Evolutionary conservation across 768 basidiomycete genomes (phyloP).

Genomic region (Termitomyces sp.): DNA sequence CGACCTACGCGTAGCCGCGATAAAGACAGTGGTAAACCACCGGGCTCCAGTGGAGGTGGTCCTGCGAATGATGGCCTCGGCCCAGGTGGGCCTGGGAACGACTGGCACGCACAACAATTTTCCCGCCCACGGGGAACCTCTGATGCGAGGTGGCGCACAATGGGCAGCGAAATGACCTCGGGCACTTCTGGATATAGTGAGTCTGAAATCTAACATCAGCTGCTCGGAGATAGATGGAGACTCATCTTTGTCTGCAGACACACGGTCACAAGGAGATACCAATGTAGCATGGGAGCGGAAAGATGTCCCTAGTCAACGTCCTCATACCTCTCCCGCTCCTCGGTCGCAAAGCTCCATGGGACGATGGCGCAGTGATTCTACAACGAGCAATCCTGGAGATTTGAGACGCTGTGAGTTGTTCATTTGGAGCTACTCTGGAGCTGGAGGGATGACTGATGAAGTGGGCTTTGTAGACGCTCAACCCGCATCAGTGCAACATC

Average conservation of each 20-base stretch:
- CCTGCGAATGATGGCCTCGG: conserved; percentile 20
- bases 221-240: neutral
- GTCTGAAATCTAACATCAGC: neutral
- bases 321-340: neutral
- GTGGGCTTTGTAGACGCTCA: neutral
- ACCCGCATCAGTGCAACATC: neutral
- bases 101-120: conserved; percentile 25
- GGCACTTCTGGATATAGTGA: conserved; percentile 24
- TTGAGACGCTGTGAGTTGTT: neutral
- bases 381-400: neutral
- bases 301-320: neutral
- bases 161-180: conserved; percentile 18
- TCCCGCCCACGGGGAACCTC: conserved; percentile 68
- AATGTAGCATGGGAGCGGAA: neutral
- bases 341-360: neutral
- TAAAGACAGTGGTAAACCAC: conserved; percentile 32
- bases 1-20: conserved; percentile 57
- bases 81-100: conserved; percentile 14
- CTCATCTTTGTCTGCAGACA: neutral
- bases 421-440: neutral
- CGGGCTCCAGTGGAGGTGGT: conserved; percentile 30
- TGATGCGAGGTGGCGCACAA: conserved; percentile 51
- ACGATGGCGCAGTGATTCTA: conserved; percentile 7
- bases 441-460: neutral
- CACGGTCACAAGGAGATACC: neutral